phyloP scores from a whole-genome alignment of 805 yeast species.

The Yueomyces sp. region DNA sequence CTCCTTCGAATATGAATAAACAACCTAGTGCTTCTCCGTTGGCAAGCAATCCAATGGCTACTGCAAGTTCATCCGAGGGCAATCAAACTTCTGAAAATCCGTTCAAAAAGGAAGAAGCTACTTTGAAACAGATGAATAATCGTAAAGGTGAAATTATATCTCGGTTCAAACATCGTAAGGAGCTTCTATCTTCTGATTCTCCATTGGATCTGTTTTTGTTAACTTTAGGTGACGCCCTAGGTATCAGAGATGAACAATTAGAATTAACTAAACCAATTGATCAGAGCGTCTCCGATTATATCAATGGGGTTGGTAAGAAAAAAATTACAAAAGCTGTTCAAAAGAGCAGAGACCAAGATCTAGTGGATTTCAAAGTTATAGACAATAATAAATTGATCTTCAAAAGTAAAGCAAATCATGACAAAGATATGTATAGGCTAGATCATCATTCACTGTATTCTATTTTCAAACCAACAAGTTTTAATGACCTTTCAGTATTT shows the following conservation, averaged over 20 bases:
- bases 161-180: slow-evolving; percentile 24
- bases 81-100: slow-evolving; percentile 11
- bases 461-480: slow-evolving; percentile 12
- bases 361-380: slow-evolving; percentile 10
- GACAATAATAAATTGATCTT: slow-evolving; percentile 17
- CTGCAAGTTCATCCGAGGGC: not conserved
- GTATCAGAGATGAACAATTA: slow-evolving; percentile 16
- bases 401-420: slow-evolving; percentile 11
- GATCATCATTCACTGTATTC: slow-evolving; percentile 11
- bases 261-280: slow-evolving; percentile 13
- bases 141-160: slow-evolving; percentile 22
- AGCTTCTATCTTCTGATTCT: slow-evolving; percentile 15
- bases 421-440: slow-evolving; percentile 7
- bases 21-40: slow-evolving; percentile 2
- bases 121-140: slow-evolving; percentile 15
- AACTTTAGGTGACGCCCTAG: slow-evolving; percentile 23
- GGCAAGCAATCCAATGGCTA: not conserved
- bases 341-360: slow-evolving; percentile 22
- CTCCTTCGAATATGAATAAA: not conserved
- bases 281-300: slow-evolving; percentile 14
- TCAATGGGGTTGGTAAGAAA: slow-evolving; percentile 24
- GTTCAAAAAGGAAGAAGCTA: slow-evolving; percentile 19
- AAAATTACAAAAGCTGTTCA: slow-evolving; percentile 19
- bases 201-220: slow-evolving; percentile 21
- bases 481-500: slow-evolving; percentile 2